Conservation (phyloP, 371 early-diverging fungal genomes). For the Apophysomyces ossiformis region DNA sequence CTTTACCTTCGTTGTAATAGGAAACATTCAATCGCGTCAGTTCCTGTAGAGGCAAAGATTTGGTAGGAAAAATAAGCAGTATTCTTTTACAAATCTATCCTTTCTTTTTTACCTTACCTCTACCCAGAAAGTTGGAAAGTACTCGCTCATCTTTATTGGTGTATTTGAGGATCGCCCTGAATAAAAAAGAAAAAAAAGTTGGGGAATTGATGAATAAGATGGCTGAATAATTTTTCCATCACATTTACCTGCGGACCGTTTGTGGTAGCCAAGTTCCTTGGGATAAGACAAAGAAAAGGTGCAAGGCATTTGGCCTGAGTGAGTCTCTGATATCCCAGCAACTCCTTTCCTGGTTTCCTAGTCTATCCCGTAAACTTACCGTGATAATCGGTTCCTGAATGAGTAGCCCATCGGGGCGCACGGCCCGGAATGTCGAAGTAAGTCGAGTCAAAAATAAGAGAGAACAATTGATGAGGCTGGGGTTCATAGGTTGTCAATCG, state of each 20-base stretch:
- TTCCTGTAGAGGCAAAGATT: slow-evolving; percentile 41
- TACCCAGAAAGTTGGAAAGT: slow-evolving; percentile 88
- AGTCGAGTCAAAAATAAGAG: slow-evolving; percentile 77
- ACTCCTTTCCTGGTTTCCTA: too few species aligned
- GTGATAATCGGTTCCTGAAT: slow-evolving; percentile 92
- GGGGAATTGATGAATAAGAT: too few species aligned
- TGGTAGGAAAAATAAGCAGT: not conserved
- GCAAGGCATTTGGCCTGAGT: not conserved
- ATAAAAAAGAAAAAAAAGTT: not conserved
- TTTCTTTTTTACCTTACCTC: slow-evolving; percentile 56
- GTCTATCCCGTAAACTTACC: slow-evolving; percentile 36
- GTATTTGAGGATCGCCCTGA: slow-evolving; percentile 75
- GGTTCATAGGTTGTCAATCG: slow-evolving; percentile 76
- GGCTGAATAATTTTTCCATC: too few species aligned
- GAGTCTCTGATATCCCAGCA: too few species aligned
- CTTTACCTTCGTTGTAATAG: slow-evolving; percentile 74
- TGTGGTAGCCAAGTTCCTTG: slow-evolving; percentile 93
- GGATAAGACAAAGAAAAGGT: not conserved
- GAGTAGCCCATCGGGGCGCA: slow-evolving; percentile 92
- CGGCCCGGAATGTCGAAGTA: slow-evolving; percentile 91
- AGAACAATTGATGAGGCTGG: slow-evolving; percentile 78
- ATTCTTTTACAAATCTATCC: not conserved
- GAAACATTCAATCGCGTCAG: slow-evolving; percentile 93
- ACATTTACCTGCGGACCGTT: slow-evolving; percentile 74
- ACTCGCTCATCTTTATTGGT: slow-evolving; percentile 79